Percentiles rank a stretch among this genome's conserved stretches.
phyloP scores from a whole-genome alignment of 1,284 basidiomycete species.

The Austropuccinia psidii region DNA sequence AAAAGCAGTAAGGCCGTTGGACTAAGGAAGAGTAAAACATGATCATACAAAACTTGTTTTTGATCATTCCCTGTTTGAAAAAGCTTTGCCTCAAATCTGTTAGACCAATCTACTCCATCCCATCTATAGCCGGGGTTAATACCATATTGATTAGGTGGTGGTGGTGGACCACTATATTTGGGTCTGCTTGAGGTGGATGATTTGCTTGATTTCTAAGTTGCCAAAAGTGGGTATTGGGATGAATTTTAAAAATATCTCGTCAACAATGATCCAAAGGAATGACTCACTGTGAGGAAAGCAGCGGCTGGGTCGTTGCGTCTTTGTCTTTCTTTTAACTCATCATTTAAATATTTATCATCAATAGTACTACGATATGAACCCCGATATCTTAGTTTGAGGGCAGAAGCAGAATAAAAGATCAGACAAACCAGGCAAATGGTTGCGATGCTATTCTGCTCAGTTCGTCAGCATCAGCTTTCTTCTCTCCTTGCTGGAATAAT shows the following conservation, averaged over 20 bases:
- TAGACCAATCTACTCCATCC: conserved; percentile 70
- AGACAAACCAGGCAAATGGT: conserved; percentile 61
- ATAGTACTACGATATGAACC: conserved; percentile 16
- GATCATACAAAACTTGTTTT: conserved; percentile 51
- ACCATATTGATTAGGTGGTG: conserved; percentile 87
- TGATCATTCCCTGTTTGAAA: conserved; percentile 73
- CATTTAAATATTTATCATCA: conserved; percentile 78
- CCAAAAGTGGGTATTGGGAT: neutral
- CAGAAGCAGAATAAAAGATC: neutral
- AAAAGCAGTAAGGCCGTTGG: too few species aligned
- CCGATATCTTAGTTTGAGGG: neutral
- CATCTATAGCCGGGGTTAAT: conserved; percentile 92
- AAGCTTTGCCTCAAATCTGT: conserved; percentile 85
- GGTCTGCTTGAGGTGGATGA: conserved; percentile 51
- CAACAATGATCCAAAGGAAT: neutral
- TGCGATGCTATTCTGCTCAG: conserved; percentile 60
- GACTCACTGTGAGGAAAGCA: conserved; percentile 73
- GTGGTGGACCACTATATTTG: conserved; percentile 75
- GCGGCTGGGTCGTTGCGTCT: conserved; percentile 94
- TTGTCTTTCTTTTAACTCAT: conserved; percentile 66
- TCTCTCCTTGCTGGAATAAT: conserved; percentile 71
- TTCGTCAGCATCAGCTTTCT: conserved; percentile 59
- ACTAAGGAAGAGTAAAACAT: too few species aligned
- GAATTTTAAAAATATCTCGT: neutral
- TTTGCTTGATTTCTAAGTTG: conserved; percentile 23